phyloP scores from a whole-genome alignment of 208 protist genomes.

The Trypanosoma conorhini region DNA sequence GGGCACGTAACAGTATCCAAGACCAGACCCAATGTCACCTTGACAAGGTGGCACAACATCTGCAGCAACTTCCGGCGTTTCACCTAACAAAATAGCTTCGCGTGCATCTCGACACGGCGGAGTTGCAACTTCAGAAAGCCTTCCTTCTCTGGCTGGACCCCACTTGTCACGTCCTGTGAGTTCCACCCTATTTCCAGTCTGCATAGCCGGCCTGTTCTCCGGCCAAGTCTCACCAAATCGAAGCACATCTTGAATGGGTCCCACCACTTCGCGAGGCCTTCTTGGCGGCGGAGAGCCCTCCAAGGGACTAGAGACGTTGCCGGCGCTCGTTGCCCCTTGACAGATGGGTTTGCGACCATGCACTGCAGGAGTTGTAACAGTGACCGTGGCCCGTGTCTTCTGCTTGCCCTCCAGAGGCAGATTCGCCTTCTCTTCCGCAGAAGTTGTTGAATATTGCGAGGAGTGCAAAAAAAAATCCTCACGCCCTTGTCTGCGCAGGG shows the following conservation, averaged over 20 bases:
- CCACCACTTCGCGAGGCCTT: not conserved
- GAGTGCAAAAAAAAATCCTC: not conserved
- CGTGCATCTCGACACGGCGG: not conserved
- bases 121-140: slow-evolving; percentile 14
- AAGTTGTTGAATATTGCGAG: not conserved
- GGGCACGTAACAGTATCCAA: not conserved
- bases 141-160: slow-evolving; percentile 16
- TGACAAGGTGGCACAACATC: not conserved
- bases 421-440: not conserved
- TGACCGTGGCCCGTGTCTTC: not conserved
- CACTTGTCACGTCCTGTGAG: slow-evolving; percentile 23
- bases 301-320: not conserved
- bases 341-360: not conserved
- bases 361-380: not conserved
- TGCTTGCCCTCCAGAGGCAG: not conserved
- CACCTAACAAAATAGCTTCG: slow-evolving; percentile 16
- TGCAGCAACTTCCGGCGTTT: not conserved
- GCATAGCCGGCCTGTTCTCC: not conserved
- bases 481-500: not conserved
- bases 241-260: slow-evolving; percentile 3
- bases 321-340: not conserved
- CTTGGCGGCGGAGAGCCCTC: not conserved
- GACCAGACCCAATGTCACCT: not conserved
- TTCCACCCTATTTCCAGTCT: not conserved
- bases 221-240: not conserved